Evolutionary conservation across 768 basidiomycete species (phyloP).

Genomic region (Lentinula sp.): DNA sequence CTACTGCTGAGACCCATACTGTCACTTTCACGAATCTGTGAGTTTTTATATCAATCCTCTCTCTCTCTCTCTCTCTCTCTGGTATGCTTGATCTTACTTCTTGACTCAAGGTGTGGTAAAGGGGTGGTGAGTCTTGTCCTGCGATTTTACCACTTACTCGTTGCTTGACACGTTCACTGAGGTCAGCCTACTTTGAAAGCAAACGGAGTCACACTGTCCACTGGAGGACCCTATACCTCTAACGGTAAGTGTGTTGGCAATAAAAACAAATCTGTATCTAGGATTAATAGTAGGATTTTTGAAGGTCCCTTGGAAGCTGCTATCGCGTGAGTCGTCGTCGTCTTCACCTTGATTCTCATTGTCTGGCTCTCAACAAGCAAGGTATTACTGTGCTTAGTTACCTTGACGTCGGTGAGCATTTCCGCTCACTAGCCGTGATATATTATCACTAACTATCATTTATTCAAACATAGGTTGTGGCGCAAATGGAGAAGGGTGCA

Average conservation of each 20-base stretch:
- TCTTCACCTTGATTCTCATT: too few relatives aligned
- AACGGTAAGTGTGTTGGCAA: conserved; percentile 8
- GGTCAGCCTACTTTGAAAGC: conserved; percentile 11
- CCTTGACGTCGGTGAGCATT: conserved; percentile 2
- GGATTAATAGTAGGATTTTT: not conserved
- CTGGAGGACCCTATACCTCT: conserved; percentile 18
- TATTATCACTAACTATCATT: not conserved
- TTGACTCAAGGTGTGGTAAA: not conserved
- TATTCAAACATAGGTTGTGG: conserved; percentile 20
- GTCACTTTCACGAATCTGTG: not conserved
- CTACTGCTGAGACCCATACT: not conserved
- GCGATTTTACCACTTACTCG: not conserved
- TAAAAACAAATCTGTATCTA: not conserved
- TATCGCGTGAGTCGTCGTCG: conserved; percentile 21
- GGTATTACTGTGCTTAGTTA: not conserved
- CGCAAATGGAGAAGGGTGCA: conserved; percentile 30
- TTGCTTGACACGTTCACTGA: not conserved
- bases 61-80: too few relatives aligned
- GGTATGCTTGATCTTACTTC: too few relatives aligned
- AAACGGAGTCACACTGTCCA: conserved; percentile 18
- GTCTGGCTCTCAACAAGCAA: too few relatives aligned
- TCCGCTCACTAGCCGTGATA: not conserved
- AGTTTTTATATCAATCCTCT: not conserved
- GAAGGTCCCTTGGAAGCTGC: conserved; percentile 19
- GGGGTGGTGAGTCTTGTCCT: not conserved